Evolutionary conservation across 106 monocot genomes (phyloP).

Genomic region (Acorus calamus): DNA sequence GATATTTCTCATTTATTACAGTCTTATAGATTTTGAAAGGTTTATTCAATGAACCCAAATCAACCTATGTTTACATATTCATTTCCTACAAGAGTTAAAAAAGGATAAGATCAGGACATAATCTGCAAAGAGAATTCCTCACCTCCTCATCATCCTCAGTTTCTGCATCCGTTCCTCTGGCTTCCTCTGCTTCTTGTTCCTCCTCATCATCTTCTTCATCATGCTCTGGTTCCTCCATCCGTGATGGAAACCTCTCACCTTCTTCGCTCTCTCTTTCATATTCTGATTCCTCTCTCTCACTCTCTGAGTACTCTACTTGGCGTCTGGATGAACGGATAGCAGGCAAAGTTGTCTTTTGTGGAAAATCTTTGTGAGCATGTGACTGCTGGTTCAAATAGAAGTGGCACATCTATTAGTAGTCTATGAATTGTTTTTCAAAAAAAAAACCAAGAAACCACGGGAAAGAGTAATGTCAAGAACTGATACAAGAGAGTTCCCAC

Average conservation of each 20-base stretch:
- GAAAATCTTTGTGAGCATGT: slow-evolving; percentile 26
- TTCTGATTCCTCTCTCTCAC: slow-evolving; percentile 84
- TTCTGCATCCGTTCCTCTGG: slow-evolving; percentile 32
- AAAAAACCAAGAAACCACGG: not conserved
- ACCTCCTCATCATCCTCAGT: slow-evolving; percentile 62
- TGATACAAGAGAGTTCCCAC: not conserved
- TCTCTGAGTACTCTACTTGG: slow-evolving; percentile 53
- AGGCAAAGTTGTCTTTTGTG: slow-evolving; percentile 34
- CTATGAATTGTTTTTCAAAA: not conserved
- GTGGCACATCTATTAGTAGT: not conserved
- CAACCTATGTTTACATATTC: too few species aligned
- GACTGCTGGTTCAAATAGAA: slow-evolving; percentile 13
- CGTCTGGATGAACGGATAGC: slow-evolving; percentile 37
- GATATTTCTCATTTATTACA: too few species aligned
- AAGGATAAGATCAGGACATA: not conserved
- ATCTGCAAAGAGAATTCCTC: not conserved
- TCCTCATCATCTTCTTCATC: slow-evolving; percentile 82
- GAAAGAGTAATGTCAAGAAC: not conserved
- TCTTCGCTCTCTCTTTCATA: slow-evolving; percentile 93
- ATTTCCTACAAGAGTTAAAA: not conserved
- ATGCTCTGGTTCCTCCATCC: slow-evolving; percentile 35
- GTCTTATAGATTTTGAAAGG: too few species aligned
- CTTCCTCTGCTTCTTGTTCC: slow-evolving; percentile 55
- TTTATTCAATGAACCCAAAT: too few species aligned
- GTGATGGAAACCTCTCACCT: slow-evolving; percentile 35